phyloP scores from a whole-genome alignment of 2,329 filamentous ascomycete species.

The Aquanectria penicillioides region DNA sequence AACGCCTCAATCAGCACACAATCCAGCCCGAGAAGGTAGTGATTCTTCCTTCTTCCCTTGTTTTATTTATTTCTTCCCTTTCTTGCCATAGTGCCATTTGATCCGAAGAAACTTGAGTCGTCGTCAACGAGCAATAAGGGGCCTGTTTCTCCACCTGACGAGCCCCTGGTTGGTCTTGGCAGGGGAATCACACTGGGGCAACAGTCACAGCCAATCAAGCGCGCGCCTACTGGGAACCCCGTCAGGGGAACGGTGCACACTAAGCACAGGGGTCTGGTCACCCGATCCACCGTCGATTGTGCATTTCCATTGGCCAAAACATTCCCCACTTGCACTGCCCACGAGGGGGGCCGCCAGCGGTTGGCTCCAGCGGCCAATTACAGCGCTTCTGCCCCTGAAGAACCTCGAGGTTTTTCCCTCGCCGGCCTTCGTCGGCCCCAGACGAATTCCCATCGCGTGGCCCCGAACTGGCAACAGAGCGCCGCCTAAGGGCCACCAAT shows the following conservation, averaged over 20 bases:
- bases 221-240: conserved; percentile 22
- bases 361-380: conserved; percentile 35
- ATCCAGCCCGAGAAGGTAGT: too few relatives aligned
- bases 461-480: conserved; percentile 17
- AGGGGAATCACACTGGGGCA: conserved; percentile 27
- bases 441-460: conserved; percentile 16
- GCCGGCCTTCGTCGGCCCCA: conserved; percentile 20
- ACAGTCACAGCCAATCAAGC: conserved; percentile 33
- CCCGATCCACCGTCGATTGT: not conserved
- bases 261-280: not conserved
- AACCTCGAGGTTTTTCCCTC: conserved; percentile 24
- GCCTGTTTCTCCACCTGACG: conserved; percentile 15
- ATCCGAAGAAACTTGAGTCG: too few relatives aligned
- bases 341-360: conserved; percentile 10
- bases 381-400: conserved; percentile 35
- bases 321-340: not conserved
- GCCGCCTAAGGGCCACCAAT: not conserved
- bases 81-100: not conserved
- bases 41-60: not conserved
- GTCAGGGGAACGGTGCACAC: not conserved
- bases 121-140: conserved; percentile 21
- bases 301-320: conserved; percentile 17
- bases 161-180: conserved; percentile 31
- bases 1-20: too few relatives aligned
- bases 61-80: not conserved